Percentiles rank a stretch among this genome's conserved stretches.
phyloP scores from a whole-genome alignment of 139 green algal species.

The Chlorella vulgaris region DNA sequence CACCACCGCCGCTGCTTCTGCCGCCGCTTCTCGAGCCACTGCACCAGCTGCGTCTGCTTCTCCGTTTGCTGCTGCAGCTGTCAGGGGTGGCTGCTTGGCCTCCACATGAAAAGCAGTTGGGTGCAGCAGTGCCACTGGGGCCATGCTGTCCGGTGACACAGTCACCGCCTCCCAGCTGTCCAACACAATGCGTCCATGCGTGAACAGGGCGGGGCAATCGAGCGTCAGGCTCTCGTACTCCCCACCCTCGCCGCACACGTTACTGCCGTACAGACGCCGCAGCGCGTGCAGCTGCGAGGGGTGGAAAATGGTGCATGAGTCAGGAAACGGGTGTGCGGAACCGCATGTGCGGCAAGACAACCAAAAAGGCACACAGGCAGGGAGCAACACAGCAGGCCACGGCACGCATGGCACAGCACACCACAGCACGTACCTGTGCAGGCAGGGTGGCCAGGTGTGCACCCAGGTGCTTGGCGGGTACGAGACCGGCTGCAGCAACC shows the following conservation, averaged over 20 bases:
- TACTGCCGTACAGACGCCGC: conserved; percentile 75
- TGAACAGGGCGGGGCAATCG: conserved; percentile 85
- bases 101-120: conserved; percentile 77
- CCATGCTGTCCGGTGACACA: conserved; percentile 47
- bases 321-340: too few relatives aligned
- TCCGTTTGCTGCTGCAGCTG: neutral
- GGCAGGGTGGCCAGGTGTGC: conserved; percentile 54
- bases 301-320: neutral
- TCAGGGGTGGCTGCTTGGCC: conserved; percentile 51
- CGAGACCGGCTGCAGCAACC: conserved; percentile 84
- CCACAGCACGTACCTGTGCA: neutral
- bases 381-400: neutral
- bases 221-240: conserved; percentile 97
- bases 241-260: conserved; percentile 96
- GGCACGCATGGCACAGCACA: neutral
- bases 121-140: conserved; percentile 66
- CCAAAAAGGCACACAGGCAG: neutral
- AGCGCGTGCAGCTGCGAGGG: conserved; percentile 61
- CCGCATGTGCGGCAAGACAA: neutral
- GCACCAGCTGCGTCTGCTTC: neutral
- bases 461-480: conserved; percentile 86
- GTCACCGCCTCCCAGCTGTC: conserved; percentile 63
- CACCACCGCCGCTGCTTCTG: neutral
- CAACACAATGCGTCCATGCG: conserved; percentile 72
- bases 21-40: neutral